Base-by-base conservation (phyloP, 1,284 basidiomycete species). In the Leccinum pseudoinsigne region DNA sequence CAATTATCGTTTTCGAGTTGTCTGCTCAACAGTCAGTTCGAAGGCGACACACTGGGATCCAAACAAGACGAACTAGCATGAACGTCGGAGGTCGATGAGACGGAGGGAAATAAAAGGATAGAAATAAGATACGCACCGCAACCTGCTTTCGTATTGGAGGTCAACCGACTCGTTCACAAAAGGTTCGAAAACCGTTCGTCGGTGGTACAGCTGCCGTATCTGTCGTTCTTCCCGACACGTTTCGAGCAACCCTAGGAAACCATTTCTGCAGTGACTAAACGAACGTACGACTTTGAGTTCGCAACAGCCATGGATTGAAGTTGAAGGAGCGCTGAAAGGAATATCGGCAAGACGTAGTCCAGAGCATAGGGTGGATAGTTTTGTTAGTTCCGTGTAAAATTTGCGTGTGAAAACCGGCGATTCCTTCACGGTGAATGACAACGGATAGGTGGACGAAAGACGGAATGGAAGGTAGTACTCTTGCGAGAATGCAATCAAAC, bases 91-190 rank as follows among this genome's bases (percentile, higher is more conserved):
- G 28, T 38, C 2, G 47, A 57, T 62, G n/a, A 61, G 55, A 60
- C 31, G 55, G 18, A 53, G n/a, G n/a, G 3, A 2, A 1, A 31
- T 7, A 16, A 6, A 12, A 40, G 16, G 34, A 10, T 1, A 11
- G 28, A 28, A 28, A 28, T 5, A 0, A 23, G 11, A 58, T 21
- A 68, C 81, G 53, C 58, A 82, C 81, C 34, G 77, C 59, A 8
- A 82, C 68, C 61, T 82, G 82, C 16, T 72, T 76, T 36, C 76
- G 63, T 66, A 80, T 72, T n/a, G 68, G 67, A n/a, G 81, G 78
- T 21, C 71, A 66, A 59, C 72, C 68, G 55, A 83, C 68, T 3
- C 69, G 69, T 18, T 79, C 78, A 26, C 69, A 67, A 61, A 81
- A 81, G 2, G 78, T 72, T 38, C 68, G 72, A 14, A 77, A 62